phyloP scores from a whole-genome alignment of 139 green algal species.

The Eudorina sp. region DNA sequence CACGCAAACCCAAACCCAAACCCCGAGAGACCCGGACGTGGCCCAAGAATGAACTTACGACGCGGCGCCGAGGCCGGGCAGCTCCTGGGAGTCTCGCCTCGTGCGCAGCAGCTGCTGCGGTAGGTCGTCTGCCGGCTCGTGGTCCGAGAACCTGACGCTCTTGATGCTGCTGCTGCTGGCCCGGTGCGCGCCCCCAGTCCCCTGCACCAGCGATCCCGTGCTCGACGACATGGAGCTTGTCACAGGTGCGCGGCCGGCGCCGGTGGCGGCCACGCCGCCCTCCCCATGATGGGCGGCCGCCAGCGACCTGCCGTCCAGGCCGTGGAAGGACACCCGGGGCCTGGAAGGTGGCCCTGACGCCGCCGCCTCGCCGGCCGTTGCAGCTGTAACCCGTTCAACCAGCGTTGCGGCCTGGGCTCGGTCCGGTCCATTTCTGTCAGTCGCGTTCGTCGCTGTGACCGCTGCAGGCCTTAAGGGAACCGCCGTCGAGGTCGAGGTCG shows the following conservation, averaged over 20 bases:
- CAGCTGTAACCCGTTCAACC: too few relatives aligned
- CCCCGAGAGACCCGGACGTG: too few relatives aligned
- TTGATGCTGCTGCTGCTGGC: slow-evolving; percentile 13
- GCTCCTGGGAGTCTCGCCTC: background rate
- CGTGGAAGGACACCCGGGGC: slow-evolving; percentile 8
- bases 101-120: background rate
- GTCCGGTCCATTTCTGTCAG: too few relatives aligned
- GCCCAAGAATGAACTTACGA: background rate
- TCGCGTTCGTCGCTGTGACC: too few relatives aligned
- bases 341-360: background rate
- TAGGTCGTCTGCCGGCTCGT: background rate
- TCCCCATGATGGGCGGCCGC: background rate
- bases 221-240: background rate
- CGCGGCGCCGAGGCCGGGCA: background rate
- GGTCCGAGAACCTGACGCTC: slow-evolving; percentile 37
- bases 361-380: background rate
- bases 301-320: background rate
- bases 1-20: too few relatives aligned
- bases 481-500: too few relatives aligned
- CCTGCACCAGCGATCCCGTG: background rate
- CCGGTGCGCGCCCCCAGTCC: background rate
- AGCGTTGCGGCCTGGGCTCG: too few relatives aligned
- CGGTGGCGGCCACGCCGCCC: background rate
- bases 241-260: background rate
- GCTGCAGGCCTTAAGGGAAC: too few relatives aligned